phyloP scores from a whole-genome alignment of 192 early-diverging fungal genomes.

The Backusella parvicylindrica region DNA sequence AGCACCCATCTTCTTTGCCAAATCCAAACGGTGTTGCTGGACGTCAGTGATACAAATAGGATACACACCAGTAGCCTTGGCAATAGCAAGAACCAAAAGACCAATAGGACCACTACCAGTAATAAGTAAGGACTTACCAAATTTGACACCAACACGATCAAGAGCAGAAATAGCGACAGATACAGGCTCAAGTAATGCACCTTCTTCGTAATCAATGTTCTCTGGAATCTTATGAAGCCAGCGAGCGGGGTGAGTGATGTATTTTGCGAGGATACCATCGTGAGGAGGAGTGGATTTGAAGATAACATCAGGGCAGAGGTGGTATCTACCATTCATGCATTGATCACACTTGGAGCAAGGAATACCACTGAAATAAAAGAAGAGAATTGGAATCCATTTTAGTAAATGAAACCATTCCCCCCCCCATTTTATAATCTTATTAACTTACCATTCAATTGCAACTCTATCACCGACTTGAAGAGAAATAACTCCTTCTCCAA shows the following conservation, averaged over 20 bases:
- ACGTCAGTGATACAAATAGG: conserved; percentile 29
- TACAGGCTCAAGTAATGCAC: conserved; percentile 36
- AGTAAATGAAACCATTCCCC: not conserved
- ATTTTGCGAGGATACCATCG: conserved; percentile 25
- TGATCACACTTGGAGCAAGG: conserved; percentile 34
- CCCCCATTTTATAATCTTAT: not conserved
- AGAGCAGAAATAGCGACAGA: conserved; percentile 32
- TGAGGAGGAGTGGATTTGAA: conserved; percentile 36
- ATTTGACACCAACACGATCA: conserved; percentile 21
- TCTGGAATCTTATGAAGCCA: conserved; percentile 29
- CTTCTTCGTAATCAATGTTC: conserved; percentile 21
- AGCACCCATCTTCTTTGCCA: conserved; percentile 27
- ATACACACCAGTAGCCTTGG: conserved; percentile 27
- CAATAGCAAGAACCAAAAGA: conserved; percentile 22
- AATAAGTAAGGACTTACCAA: conserved; percentile 31
- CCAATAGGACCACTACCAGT: conserved; percentile 36
- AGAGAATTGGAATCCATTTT: not conserved
- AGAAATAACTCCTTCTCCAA: conserved; percentile 32
- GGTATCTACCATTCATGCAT: conserved; percentile 29
- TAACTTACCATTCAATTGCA: conserved; percentile 35
- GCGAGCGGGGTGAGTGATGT: conserved; percentile 25
- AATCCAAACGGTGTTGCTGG: conserved; percentile 21
- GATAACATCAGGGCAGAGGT: conserved; percentile 31
- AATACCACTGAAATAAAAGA: conserved; percentile 23
- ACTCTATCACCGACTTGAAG: conserved; percentile 39